Evolutionary conservation across 345 rosid species (phyloP).

Genomic region (Turritis glabra): DNA sequence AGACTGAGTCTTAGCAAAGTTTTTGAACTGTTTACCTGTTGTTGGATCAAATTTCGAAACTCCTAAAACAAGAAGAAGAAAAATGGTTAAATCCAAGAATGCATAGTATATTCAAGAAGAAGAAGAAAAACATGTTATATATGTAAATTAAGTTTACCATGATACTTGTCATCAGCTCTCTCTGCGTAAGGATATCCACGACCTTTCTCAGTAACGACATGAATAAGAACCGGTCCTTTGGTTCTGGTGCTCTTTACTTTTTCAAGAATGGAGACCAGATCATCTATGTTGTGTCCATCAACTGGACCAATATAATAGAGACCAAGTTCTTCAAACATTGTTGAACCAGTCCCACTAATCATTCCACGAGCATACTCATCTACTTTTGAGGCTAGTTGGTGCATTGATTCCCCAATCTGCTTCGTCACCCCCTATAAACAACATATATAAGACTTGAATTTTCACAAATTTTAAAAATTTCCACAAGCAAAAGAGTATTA

Average conservation of each 20-base stretch:
- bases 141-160: not conserved
- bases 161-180: not conserved
- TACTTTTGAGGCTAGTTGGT: slow-evolving; percentile 39
- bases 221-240: not conserved
- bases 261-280: not conserved
- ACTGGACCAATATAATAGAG: slow-evolving; percentile 55
- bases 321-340: slow-evolving; percentile 91
- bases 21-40: not conserved
- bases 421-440: slow-evolving; percentile 76
- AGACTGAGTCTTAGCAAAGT: not conserved
- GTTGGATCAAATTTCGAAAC: not conserved
- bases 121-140: not conserved
- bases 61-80: not conserved
- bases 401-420: slow-evolving; percentile 38
- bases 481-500: not conserved
- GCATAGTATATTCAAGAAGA: not conserved
- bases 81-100: not conserved
- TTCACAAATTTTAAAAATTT: not conserved
- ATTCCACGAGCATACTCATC: slow-evolving; percentile 96
- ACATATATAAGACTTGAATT: not conserved
- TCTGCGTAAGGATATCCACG: not conserved
- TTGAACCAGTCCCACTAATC: slow-evolving; percentile 89
- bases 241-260: not conserved
- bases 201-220: not conserved
- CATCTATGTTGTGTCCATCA: not conserved